Evolutionary conservation across 2,329 filamentous ascomycete species (phyloP), one percentile per base, ranked within the genome.

Genomic region (Fusarium protoensiforme): DNA sequence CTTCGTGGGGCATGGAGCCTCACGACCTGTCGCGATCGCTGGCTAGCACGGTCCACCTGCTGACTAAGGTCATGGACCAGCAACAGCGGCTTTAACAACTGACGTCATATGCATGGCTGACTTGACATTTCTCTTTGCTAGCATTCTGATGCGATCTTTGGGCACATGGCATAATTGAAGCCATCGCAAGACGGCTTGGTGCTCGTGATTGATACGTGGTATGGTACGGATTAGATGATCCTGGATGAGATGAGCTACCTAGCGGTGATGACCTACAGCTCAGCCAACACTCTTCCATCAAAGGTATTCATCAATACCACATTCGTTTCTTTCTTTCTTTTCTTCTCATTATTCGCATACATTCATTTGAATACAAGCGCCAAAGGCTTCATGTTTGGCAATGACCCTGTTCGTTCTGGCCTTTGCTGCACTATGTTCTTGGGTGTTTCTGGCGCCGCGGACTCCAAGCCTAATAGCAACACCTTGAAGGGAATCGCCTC

Each of bases 31-130:
- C 71, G 39, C 71, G 64, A 73, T 46, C 43, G 36, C 3, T 9
- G 38, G 41, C 18, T 20, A 48, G 33, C 20, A n/a, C 14, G 67
- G 63, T 13, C 71, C 71, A 74, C 67, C 31, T 60, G 63, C 71
- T 73, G 67, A 73, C 71, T 73, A 73, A 73, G 51, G 2, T 24
- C 24, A 13, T 10, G 18, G 27, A 29, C 46, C 46, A n/a, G 11
- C 46, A 31, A 14, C 11, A 20, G n/a, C 38, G 14, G 35, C 35
- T 38, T 41, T 13, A 22, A 22, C 39, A 38, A 7, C 11, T 1
- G 20, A 13, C 20, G 20, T 13, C 5, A 41, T 13, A 20, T 9
- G 18, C 38, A 41, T 41, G 39, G n/a, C 6, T 20, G 7, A 22
- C 11, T 20, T 41, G 20, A 41, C n/a, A 18, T 39, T 39, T 18